phyloP scores from a whole-genome alignment of 164 flowering plant species.

The Vitis riparia region DNA sequence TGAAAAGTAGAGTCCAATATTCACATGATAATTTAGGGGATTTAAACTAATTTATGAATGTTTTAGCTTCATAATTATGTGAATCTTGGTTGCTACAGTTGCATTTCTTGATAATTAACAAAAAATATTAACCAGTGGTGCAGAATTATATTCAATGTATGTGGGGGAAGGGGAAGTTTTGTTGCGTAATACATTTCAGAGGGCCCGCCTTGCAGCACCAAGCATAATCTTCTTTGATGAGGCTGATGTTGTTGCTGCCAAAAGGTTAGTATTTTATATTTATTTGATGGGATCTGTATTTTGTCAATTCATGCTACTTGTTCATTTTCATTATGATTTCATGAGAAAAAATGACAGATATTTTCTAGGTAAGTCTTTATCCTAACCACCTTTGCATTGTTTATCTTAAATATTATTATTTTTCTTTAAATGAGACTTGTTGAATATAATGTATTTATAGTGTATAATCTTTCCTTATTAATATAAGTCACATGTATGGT shows the following conservation, averaged over 20 bases:
- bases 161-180: conserved; percentile 99
- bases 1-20: no score
- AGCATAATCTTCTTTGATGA: conserved; percentile 96
- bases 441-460: no score
- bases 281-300: background rate
- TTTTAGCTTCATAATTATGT: no score
- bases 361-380: no score
- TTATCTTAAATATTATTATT: no score
- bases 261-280: conserved; percentile 48
- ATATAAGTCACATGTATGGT: no score
- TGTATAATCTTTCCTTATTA: no score
- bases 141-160: conserved; percentile 94
- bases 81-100: no score
- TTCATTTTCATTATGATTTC: background rate
- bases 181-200: conserved; percentile 79
- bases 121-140: conserved; percentile 61
- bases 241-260: conserved; percentile 81
- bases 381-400: no score
- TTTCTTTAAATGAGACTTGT: no score
- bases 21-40: no score
- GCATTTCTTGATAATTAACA: conserved; percentile 2
- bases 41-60: no score
- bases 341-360: background rate
- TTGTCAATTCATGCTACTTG: background rate
- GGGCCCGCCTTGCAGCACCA: conserved; percentile 94